Base-by-base conservation (phyloP, 31 red algal species). In the Odonthalia washingtoniensis region DNA sequence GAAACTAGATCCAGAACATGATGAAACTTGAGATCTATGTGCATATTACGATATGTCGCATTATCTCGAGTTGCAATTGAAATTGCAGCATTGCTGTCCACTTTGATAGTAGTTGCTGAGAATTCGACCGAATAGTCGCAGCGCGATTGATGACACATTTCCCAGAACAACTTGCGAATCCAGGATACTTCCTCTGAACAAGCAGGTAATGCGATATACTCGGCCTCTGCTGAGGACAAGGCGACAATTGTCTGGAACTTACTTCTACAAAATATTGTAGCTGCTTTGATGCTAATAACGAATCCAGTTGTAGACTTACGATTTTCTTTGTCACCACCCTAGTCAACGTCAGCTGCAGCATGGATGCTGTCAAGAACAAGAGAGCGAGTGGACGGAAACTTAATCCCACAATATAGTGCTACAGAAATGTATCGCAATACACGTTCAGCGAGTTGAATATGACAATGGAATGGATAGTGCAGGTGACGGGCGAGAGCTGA, bases 231-330 rank as follows among this genome's bases (percentile, higher is more conserved):
- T 9, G 70, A 75, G 3, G 80, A 84, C n/a, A 75, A 32, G 21
- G 80, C 3, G 18, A 84, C 36, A 3, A 84, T 70, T 42, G 18
- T 77, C 68, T 84, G 80, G 6, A 4, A 36, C 40, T 75, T 70
- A 26, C 70, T 84, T 3, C 68, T 70, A 66, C 26, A 84, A 21
- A 6, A 84, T 6, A 84, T 42, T 17, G 70, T 28, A 70, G 70
- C 66, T 2, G 26, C 80, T 28, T 84, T 77, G 4, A 84, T 36
- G 2, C 70, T 84, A 0, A 84, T 40, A 3, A 84, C n/a, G 36
- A 77, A 78, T 4, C 80, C 80, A 3, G 80, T 84, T 6, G 68
- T 78, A 18, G 80, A 84, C 66, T 40, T 76, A 0, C 80, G 4
- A 36, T 66, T 84, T 18, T 84, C 68, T 69, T 18, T 5, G 68